Percentiles rank a stretch among this genome's conserved stretches.
Evolutionary conservation across 179 eudicot genomes (phyloP).

Genomic region (Drosera spatulata): DNA sequence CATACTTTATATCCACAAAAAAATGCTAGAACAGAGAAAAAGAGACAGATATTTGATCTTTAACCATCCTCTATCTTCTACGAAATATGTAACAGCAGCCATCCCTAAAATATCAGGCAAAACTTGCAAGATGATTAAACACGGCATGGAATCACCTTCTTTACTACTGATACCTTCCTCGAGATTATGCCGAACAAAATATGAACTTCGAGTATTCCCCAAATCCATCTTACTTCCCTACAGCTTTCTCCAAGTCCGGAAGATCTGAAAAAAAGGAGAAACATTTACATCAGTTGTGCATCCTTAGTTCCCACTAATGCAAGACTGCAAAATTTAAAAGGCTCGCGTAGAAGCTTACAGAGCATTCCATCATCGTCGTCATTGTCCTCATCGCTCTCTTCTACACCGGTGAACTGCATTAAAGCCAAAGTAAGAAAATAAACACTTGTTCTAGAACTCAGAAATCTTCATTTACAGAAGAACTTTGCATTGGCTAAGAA

Average conservation of each 20-base stretch:
- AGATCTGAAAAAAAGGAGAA: constrained; percentile 37
- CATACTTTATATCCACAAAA: too few species aligned
- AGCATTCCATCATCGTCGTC: constrained; percentile 80
- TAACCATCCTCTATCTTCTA: too few species aligned
- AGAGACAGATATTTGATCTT: too few species aligned
- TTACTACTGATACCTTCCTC: too few species aligned
- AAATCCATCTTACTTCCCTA: constrained; percentile 14
- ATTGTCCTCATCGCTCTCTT: constrained; percentile 34
- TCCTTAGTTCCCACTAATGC: neutral
- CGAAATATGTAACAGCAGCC: too few species aligned
- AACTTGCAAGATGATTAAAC: too few species aligned
- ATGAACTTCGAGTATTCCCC: too few species aligned
- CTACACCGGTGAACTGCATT: constrained; percentile 43
- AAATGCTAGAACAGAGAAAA: too few species aligned
- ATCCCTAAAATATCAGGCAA: too few species aligned
- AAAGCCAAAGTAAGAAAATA: neutral
- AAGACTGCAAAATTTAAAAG: neutral
- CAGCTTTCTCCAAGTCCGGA: constrained; percentile 82
- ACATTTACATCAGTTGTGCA: neutral
- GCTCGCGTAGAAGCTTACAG: constrained; percentile 34
- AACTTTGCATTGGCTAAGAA: neutral
- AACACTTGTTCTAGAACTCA: neutral
- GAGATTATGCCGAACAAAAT: too few species aligned
- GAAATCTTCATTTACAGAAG: constrained; percentile 1
- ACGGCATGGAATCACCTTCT: too few species aligned